Evolutionary conservation across 2,329 filamentous ascomycete genomes (phyloP), one percentile per base, ranked within the genome.

Genomic region (Epicoccum sorghinum): DNA sequence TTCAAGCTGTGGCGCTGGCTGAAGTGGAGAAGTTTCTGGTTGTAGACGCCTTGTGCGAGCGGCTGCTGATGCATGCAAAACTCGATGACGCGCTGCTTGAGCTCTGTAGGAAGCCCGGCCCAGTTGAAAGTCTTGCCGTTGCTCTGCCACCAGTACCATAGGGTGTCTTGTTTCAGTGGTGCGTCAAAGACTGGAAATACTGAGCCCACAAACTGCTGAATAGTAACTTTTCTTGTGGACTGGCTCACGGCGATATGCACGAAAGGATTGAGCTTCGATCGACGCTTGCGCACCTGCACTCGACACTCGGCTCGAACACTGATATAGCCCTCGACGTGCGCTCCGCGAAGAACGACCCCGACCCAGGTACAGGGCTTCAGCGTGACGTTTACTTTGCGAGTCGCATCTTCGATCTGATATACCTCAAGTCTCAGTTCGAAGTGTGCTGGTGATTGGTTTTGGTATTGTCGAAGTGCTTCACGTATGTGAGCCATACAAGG

Each of bases 111-210:
- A 1, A 72, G 45, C 2, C 7, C 38, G 0, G 14, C 33, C 69
- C 68, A 73, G 9, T 68, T 57, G 59, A 71, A 70, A 1, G 4
- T 30, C n/a, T 59, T 59, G 3, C 62, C 59, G n/a, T 70, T 73
- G 2, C 14, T 27, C 3, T 30, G 30, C 68, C 65, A 69, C 65
- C 64, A 70, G 10, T 32, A 25, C n/a, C 43, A 58, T 37, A 66
- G 41, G 7, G 48, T 43, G 0, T 55, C 33, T 3, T 40, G 13
- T 0, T 23, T n/a, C 0, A 61, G 41, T 0, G 42, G 33, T 2
- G 7, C 32, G 1, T 48, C n/a, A 0, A 45, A 9, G 7, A 25
- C 22, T 0, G 57, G 59, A n/a, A 64, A 68, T 0, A 12, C 7
- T 1, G 33, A 32, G 1, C 6, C 5, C 7, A 69, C 36, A 22